Conservation (phyloP, 1,284 basidiomycete genomes). For the Malassezia restricta region DNA sequence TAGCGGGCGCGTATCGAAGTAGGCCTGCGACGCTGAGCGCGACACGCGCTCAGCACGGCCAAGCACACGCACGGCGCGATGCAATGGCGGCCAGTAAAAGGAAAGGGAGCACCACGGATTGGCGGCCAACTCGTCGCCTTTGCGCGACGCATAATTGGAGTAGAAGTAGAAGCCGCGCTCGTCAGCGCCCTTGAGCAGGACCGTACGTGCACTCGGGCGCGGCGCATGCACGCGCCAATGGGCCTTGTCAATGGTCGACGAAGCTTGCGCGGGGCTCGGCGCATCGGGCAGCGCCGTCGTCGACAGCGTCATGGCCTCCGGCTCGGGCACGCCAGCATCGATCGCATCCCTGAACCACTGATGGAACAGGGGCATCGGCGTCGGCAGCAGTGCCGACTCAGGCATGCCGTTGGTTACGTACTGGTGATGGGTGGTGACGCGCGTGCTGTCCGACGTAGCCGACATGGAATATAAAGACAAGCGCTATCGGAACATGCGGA, state of each 20-base stretch:
- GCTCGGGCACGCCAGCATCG: constrained; percentile 30
- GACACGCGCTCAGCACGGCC: constrained; percentile 69
- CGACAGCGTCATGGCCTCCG: constrained; percentile 43
- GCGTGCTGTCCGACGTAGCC: constrained; percentile 5
- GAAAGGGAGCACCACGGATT: constrained; percentile 62
- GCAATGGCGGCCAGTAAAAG: constrained; percentile 83
- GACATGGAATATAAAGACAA: not conserved
- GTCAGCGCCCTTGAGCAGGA: constrained; percentile 73
- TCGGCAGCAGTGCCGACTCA: constrained; percentile 17
- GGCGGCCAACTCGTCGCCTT: constrained; percentile 63
- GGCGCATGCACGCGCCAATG: constrained; percentile 7
- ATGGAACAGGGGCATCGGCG: constrained; percentile 37
- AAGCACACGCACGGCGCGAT: constrained; percentile 68
- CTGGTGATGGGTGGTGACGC: constrained; percentile 37
- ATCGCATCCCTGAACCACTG: constrained; percentile 34
- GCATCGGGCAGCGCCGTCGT: constrained; percentile 19
- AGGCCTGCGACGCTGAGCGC: constrained; percentile 62
- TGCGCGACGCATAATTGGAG: constrained; percentile 89
- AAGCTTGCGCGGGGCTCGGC: constrained; percentile 6
- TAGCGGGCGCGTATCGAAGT: constrained; percentile 70
- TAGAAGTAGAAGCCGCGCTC: constrained; percentile 70
- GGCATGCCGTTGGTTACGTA: constrained; percentile 35
- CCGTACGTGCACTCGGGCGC: constrained; percentile 68
- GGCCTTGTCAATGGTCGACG: constrained; percentile 1
- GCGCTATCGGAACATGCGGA: constrained; percentile 50